Percentiles rank a stretch among this genome's conserved stretches.
phyloP scores from a whole-genome alignment of 2,329 filamentous ascomycete species.

The Microcera coccophila region DNA sequence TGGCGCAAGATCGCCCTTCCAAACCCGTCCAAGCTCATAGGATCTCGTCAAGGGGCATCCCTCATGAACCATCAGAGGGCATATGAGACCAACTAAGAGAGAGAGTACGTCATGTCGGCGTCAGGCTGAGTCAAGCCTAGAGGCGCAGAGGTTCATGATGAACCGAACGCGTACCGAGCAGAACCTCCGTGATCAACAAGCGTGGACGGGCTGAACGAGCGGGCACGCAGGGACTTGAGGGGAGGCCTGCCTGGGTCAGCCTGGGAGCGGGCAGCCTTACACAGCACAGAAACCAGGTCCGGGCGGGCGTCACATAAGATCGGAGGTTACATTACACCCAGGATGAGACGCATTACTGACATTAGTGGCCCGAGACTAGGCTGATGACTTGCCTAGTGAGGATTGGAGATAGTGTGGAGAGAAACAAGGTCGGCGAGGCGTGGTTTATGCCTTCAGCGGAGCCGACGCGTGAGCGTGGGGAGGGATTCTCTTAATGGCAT shows the following conservation, averaged over 20 bases:
- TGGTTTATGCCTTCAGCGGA: too few relatives aligned
- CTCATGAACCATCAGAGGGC: too few relatives aligned
- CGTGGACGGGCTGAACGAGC: neutral
- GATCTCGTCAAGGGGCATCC: too few relatives aligned
- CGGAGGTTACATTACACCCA: conserved; percentile 3
- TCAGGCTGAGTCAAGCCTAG: conserved; percentile 9
- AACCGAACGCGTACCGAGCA: neutral
- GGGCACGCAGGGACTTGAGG: neutral
- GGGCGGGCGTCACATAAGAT: conserved; percentile 1
- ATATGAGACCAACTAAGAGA: too few relatives aligned
- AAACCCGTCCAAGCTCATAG: too few relatives aligned
- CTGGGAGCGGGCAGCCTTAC: neutral
- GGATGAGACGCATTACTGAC: conserved; percentile 29
- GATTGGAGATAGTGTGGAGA: too few relatives aligned
- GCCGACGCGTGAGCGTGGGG: too few relatives aligned
- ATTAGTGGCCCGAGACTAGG: conserved; percentile 21
- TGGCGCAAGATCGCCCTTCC: too few relatives aligned
- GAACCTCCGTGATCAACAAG: neutral
- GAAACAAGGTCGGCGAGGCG: too few relatives aligned
- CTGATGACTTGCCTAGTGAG: too few relatives aligned
- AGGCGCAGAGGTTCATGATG: neutral
- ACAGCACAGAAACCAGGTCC: too few relatives aligned
- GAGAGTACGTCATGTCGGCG: conserved; percentile 19
- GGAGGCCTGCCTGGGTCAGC: neutral
- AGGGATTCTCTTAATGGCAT: too few relatives aligned